Conservation (phyloP, 2,329 filamentous ascomycete species). For the Cladosporium sp. region DNA sequence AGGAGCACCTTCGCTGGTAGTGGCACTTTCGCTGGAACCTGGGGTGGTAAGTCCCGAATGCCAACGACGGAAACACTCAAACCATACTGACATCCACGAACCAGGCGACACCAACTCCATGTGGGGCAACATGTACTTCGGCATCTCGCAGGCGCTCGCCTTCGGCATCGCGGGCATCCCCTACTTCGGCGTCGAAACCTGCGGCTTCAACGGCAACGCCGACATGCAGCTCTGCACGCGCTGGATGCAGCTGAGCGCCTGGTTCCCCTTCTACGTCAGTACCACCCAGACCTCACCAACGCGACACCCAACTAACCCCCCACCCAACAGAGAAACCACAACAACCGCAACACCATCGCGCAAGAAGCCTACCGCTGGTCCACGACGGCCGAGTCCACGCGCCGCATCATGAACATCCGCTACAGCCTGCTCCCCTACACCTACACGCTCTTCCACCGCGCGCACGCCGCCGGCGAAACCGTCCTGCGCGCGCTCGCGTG, state of each 20-base stretch:
- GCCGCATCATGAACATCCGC: conserved; percentile 24
- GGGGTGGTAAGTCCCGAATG: conserved; percentile 26
- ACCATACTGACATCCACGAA: conserved; percentile 13
- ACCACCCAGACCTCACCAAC: not conserved
- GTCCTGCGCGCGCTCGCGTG: conserved; percentile 22
- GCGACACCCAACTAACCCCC: not conserved
- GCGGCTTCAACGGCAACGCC: conserved; percentile 22
- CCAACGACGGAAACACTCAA: not conserved
- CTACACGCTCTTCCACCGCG: conserved; percentile 25
- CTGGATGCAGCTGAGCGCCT: conserved; percentile 22
- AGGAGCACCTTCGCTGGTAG: conserved; percentile 72
- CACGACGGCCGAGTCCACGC: conserved; percentile 20
- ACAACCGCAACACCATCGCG: conserved; percentile 22
- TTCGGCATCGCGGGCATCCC: conserved; percentile 21
- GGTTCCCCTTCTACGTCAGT: conserved; percentile 19
- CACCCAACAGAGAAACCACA: conserved; percentile 18
- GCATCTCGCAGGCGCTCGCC: conserved; percentile 19
- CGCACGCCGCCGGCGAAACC: conserved; percentile 19
- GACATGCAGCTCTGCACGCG: conserved; percentile 19
- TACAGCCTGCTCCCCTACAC: conserved; percentile 23
- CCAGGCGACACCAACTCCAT: conserved; percentile 59
- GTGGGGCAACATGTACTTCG: conserved; percentile 40
- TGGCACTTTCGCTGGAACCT: conserved; percentile 69
- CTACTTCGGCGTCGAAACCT: conserved; percentile 21
- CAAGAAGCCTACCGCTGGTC: conserved; percentile 26